phyloP scores from a whole-genome alignment of 73 alveolate genomes.

The Symbiodinium natans region DNA sequence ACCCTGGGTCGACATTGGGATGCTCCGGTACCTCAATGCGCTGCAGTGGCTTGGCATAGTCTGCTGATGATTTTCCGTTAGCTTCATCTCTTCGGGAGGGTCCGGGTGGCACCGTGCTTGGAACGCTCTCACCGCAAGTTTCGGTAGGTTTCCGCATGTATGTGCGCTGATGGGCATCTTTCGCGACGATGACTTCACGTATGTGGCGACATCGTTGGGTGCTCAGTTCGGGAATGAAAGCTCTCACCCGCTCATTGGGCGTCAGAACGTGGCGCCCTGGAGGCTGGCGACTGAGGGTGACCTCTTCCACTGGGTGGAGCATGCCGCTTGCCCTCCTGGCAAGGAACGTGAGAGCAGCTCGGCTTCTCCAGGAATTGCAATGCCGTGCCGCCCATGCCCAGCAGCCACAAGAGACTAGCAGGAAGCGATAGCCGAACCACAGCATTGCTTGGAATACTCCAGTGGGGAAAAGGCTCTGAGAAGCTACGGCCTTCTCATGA shows the following conservation, averaged over 20 bases:
- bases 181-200: conserved; percentile 82
- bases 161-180: conserved; percentile 73
- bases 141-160: conserved; percentile 79
- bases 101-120: no score
- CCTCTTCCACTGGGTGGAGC: conserved; percentile 66
- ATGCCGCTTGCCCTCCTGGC: neutral
- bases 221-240: neutral
- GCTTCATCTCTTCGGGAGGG: no score
- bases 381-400: no score
- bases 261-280: neutral
- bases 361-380: no score
- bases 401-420: no score
- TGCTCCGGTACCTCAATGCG: conserved; percentile 82
- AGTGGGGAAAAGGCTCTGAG: no score
- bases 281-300: conserved; percentile 83
- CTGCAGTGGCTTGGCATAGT: conserved; percentile 9
- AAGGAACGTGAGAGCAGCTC: conserved; percentile 50
- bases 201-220: conserved; percentile 55
- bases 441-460: no score
- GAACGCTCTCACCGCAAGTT: no score
- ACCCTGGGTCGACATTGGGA: conserved; percentile 85
- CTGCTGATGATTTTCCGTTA: no score
- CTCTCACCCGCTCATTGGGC: neutral
- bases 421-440: no score
- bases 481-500: no score